Conservation (phyloP, 2,329 filamentous ascomycete genomes). For the Colletotrichum costaricense region DNA sequence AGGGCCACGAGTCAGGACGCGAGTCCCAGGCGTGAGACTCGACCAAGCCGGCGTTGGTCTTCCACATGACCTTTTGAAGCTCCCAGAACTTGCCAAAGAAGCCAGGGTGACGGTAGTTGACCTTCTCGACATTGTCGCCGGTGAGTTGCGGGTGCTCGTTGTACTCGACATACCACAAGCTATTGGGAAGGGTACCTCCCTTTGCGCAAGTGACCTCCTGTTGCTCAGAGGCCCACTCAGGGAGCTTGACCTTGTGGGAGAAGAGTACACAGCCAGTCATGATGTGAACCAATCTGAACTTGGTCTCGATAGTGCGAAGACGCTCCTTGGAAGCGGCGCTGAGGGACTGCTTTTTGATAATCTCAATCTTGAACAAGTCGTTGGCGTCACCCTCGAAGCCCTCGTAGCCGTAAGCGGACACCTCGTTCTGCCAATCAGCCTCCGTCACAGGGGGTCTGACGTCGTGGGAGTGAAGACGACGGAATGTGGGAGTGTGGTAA, state of each 20-base stretch:
- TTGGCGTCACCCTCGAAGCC: conserved; percentile 98
- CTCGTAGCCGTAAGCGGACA: conserved; percentile 96
- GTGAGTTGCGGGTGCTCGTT: conserved; percentile 84
- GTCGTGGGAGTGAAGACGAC: conserved; percentile 95
- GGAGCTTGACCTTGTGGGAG: conserved; percentile 98
- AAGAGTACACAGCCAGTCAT: conserved; percentile 98
- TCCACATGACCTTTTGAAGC: conserved; percentile 98
- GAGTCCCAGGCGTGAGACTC: conserved; percentile 99
- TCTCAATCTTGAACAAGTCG: conserved; percentile 94
- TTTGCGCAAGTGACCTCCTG: conserved; percentile 98
- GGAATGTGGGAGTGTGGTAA: conserved; percentile 85
- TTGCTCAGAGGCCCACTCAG: conserved; percentile 97
- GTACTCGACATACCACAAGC: conserved; percentile 94
- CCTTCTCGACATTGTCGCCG: conserved; percentile 82
- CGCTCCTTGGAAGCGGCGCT: conserved; percentile 83
- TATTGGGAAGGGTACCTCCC: conserved; percentile 93
- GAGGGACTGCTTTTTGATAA: conserved; percentile 89
- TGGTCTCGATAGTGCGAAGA: conserved; percentile 92
- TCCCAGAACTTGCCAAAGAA: conserved; percentile 99
- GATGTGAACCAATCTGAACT: conserved; percentile 93
- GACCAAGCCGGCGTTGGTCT: conserved; percentile 93
- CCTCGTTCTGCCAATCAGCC: conserved; percentile 94
- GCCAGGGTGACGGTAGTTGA: conserved; percentile 93
- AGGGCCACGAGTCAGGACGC: conserved; percentile 91
- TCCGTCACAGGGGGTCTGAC: conserved; percentile 88